Conservation (phyloP, 177 flowering plant genomes). For the Tripterygium wilfordii region DNA sequence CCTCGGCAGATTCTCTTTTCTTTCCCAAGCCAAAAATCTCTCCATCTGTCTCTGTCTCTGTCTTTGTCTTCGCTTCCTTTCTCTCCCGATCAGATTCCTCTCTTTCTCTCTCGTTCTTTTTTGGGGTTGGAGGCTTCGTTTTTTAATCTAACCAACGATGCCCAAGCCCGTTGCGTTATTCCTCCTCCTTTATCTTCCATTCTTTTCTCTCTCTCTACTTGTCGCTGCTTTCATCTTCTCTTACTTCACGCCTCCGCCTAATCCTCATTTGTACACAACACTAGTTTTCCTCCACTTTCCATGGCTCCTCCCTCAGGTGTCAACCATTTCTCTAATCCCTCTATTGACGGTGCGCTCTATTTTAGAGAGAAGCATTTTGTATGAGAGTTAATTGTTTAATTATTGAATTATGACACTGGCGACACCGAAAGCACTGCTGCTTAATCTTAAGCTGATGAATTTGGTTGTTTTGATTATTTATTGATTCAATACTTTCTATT, state of each 20-base stretch:
- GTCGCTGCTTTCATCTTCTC: conserved; percentile 12
- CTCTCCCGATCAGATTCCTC: conserved; percentile 26
- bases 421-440: no score
- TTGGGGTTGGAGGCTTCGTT: no score
- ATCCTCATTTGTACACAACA: conserved; percentile 7
- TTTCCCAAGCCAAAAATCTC: conserved; percentile 79
- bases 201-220: conserved; percentile 9
- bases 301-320: conserved; percentile 61
- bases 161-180: conserved; percentile 20
- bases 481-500: not conserved
- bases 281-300: conserved; percentile 2
- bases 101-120: conserved; percentile 14
- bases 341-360: conserved; percentile 48
- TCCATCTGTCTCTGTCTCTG: no score
- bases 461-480: no score
- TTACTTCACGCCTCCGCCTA: conserved; percentile 12
- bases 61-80: conserved; percentile 16
- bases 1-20: conserved; percentile 22
- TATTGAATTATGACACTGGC: no score
- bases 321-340: conserved; percentile 62
- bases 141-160: conserved; percentile 19
- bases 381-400: no score
- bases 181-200: conserved; percentile 5
- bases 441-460: no score
- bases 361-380: not conserved